A percentile compares a stretch with the other conserved stretches of the same genome.
phyloP scores from a whole-genome alignment of 2,329 filamentous ascomycete species.

The Dothidotthia symphoricarpi region DNA sequence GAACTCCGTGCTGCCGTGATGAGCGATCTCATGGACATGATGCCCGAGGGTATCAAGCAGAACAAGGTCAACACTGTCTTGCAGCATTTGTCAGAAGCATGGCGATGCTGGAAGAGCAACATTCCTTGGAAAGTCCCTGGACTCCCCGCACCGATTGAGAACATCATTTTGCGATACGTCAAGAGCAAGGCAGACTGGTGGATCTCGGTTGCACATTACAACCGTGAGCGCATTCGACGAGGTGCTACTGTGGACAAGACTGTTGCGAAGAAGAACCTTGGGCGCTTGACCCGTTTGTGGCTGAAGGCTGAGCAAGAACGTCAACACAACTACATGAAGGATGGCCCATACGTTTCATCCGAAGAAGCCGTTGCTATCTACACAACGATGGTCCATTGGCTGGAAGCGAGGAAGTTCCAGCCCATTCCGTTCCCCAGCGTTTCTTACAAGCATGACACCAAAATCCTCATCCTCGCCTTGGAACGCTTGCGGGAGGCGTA shows the following conservation, averaged over 20 bases:
- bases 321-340: slow-evolving; percentile 99
- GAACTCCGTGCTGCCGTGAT: slow-evolving; percentile 97
- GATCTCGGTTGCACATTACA: slow-evolving; percentile 99
- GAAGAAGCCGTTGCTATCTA: slow-evolving; percentile 99
- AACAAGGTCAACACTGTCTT: slow-evolving; percentile 98
- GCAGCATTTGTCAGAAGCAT: slow-evolving; percentile 95
- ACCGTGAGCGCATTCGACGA: slow-evolving; percentile 91
- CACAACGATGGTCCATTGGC: slow-evolving; percentile 97
- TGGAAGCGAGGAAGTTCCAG: slow-evolving; percentile 96
- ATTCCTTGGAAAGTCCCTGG: slow-evolving; percentile 99
- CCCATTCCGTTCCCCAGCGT: slow-evolving; percentile 98
- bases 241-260: slow-evolving; percentile 99
- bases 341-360: slow-evolving; percentile 95
- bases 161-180: slow-evolving; percentile 96
- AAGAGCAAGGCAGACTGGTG: slow-evolving; percentile 99
- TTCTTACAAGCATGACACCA: slow-evolving; percentile 99
- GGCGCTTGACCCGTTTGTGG: slow-evolving; percentile 91
- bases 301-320: slow-evolving; percentile 97
- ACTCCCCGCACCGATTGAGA: slow-evolving; percentile 93
- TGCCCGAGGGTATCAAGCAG: slow-evolving; percentile 99
- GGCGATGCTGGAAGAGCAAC: slow-evolving; percentile 99
- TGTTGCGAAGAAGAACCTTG: slow-evolving; percentile 98
- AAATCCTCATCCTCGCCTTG: slow-evolving; percentile 92
- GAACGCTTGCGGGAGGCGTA: slow-evolving; percentile 93
- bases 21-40: slow-evolving; percentile 99